These are phyloP conservation scores for Chaetoceros muelleri DNA, from an alignment of 108 stramenopile genomes.

Conservation along the genomic window DNA sequence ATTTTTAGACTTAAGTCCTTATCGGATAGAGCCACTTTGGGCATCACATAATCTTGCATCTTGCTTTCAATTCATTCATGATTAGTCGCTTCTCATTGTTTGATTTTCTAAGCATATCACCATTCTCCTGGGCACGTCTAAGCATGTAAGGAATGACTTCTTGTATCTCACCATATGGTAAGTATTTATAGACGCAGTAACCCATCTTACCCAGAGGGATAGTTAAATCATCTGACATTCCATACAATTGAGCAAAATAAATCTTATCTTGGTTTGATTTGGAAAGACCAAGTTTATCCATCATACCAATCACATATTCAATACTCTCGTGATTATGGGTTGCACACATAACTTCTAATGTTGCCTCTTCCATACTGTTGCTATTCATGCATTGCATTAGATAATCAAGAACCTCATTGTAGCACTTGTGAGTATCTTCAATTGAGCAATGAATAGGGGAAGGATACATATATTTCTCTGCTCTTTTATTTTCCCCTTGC, in stretches of 20 bases:
- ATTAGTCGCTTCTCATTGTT: constrained; percentile 42
- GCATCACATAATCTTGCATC: too few species aligned
- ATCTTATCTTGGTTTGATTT: too few species aligned
- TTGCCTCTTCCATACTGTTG: constrained; percentile 9
- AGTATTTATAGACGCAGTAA: constrained; percentile 85
- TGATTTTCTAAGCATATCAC: constrained; percentile 61
- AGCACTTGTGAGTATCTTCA: constrained; percentile 83
- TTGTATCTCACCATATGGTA: constrained; percentile 90
- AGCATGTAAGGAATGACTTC: constrained; percentile 95
- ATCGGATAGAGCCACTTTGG: too few species aligned
- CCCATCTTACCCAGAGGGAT: constrained; percentile 75
- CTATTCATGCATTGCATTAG: constrained; percentile 6
- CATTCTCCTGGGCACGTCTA: constrained; percentile 93
- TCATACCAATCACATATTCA: constrained; percentile 51
- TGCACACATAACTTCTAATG: constrained; percentile 83
- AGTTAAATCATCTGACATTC: constrained; percentile 94
- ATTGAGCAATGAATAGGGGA: constrained; percentile 74
- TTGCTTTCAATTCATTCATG: constrained; percentile 27
- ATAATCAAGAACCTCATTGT: constrained; percentile 67
- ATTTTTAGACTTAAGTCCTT: too few species aligned
- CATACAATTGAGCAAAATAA: constrained; percentile 94
- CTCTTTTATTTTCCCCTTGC: constrained; percentile 78
- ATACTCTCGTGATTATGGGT: constrained; percentile 88
- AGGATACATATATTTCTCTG: constrained; percentile 31
- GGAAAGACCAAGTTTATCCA: constrained; percentile 61